Conservation (phyloP, 164 flowering plant genomes). For the Vitis labrusca region DNA sequence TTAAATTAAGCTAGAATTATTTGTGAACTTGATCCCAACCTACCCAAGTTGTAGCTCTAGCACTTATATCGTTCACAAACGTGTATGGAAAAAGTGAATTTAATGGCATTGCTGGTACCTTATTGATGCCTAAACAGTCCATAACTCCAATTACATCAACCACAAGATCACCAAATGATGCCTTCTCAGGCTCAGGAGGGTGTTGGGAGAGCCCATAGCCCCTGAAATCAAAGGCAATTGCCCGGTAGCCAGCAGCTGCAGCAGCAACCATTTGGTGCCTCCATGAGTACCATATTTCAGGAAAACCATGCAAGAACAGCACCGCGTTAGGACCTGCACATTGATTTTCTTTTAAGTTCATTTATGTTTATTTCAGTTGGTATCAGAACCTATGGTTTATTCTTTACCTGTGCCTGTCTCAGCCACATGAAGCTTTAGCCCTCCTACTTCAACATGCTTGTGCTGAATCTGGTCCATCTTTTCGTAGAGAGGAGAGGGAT, state of each 20-base stretch:
- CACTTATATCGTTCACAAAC: too few species aligned
- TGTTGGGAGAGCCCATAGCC: slow-evolving; percentile 71
- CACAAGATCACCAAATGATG: slow-evolving; percentile 20
- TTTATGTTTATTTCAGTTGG: not conserved
- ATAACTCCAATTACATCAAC: slow-evolving; percentile 23
- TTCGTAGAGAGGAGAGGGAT: not conserved
- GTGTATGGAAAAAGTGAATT: too few species aligned
- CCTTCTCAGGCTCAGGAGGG: slow-evolving; percentile 38
- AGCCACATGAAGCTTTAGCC: slow-evolving; percentile 52
- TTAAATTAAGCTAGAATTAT: too few species aligned
- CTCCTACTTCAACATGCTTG: slow-evolving; percentile 33
- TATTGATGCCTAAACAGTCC: slow-evolving; percentile 22
- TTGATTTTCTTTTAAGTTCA: not conserved
- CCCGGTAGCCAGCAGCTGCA: slow-evolving; percentile 49
- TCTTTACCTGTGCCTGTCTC: slow-evolving; percentile 30
- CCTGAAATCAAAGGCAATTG: slow-evolving; percentile 52
- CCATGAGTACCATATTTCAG: slow-evolving; percentile 61
- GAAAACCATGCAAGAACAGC: slow-evolving; percentile 53
- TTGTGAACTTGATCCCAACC: too few species aligned
- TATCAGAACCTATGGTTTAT: not conserved
- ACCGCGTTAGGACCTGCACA: slow-evolving; percentile 31
- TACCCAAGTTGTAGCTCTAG: too few species aligned
- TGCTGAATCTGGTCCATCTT: slow-evolving; percentile 46
- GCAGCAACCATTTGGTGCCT: slow-evolving; percentile 62
- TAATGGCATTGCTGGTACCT: slow-evolving; percentile 15